phyloP scores from a whole-genome alignment of 768 basidiomycete species.

The Boletus reticuloceps region DNA sequence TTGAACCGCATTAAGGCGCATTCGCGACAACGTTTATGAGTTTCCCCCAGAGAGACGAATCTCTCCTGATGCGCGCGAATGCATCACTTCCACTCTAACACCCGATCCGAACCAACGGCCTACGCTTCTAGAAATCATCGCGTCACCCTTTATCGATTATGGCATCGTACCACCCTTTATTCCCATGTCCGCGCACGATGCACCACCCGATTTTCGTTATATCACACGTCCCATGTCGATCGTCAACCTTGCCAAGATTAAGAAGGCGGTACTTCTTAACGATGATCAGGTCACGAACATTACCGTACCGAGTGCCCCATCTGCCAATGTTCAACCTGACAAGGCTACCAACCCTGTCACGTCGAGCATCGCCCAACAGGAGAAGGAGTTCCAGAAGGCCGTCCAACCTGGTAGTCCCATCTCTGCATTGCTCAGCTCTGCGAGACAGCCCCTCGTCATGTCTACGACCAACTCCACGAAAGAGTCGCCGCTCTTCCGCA shows the following conservation, averaged over 20 bases:
- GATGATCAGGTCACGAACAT: conserved; percentile 51
- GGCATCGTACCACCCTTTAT: conserved; percentile 83
- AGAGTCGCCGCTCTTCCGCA: conserved; percentile 42
- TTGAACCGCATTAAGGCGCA: conserved; percentile 55
- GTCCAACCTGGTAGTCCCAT: conserved; percentile 96
- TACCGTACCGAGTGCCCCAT: conserved; percentile 38
- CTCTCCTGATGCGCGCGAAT: conserved; percentile 67
- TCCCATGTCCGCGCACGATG: conserved; percentile 74
- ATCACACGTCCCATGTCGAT: conserved; percentile 60
- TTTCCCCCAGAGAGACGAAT: conserved; percentile 79
- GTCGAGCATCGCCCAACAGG: conserved; percentile 75
- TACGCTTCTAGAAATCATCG: conserved; percentile 78
- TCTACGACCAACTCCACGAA: conserved; percentile 43
- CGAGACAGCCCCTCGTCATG: conserved; percentile 83
- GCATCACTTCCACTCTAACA: conserved; percentile 84
- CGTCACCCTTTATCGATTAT: conserved; percentile 77
- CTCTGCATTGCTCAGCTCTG: conserved; percentile 84
- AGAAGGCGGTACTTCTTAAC: conserved; percentile 62
- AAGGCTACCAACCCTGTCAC: conserved; percentile 41
- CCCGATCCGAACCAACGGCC: conserved; percentile 82
- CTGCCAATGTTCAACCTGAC: conserved; percentile 14
- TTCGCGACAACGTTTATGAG: conserved; percentile 90
- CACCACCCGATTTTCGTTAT: conserved; percentile 70
- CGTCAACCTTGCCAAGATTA: conserved; percentile 66
- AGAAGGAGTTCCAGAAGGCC: conserved; percentile 95